Evolutionary conservation across 1,284 basidiomycete genomes (phyloP), one percentile per base, ranked within the genome.

Genomic region (Marasmius tenuissimus): DNA sequence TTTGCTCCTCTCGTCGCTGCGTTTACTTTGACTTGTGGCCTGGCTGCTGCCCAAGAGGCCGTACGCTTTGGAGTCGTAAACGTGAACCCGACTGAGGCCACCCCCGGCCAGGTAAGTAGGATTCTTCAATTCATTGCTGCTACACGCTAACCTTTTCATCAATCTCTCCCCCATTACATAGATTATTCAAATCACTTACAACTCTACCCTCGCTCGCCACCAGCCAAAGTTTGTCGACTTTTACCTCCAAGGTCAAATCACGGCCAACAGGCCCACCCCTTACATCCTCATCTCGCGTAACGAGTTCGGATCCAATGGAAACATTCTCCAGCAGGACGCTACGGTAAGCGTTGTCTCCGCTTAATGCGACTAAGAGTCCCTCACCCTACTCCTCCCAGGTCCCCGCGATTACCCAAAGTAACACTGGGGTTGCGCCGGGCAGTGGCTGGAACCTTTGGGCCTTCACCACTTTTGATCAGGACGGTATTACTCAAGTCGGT

Each of bases 141-240:
- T 20, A 45, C 16, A 3, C 18, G 16, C 54, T 53, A 16, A 40
- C 18, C 16, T 39, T 22, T 10, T 2, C 20, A 53, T 49, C 18
- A 18, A 7, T 14, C 22, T 18, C 34, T 14, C 22, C 11, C 11
- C 3, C 11, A 27, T 62, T 51, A 9, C 14, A 12, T 35, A 63
- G 65, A 35, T 38, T n/a, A 61, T 66, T n/a, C 45, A 50, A 4
- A 45, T 65, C 12, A 59, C 18, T 22, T 66, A 65, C 53, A 63
- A 66, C 58, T 61, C 61, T 40, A 65, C 63, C 20, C 27, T 54
- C 14, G 65, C 63, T 3, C 9, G 10, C 14, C 39, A 61, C 40
- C 51, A 59, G 8, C 65, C 65, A 16, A 39, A 61, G 37, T 63
- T 57, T 40, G 63, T 66, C 42, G 65, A 66, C 42, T 61, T 66